phyloP scores from a whole-genome alignment of 2,329 filamentous ascomycete species.

The Scytalidium sp. region DNA sequence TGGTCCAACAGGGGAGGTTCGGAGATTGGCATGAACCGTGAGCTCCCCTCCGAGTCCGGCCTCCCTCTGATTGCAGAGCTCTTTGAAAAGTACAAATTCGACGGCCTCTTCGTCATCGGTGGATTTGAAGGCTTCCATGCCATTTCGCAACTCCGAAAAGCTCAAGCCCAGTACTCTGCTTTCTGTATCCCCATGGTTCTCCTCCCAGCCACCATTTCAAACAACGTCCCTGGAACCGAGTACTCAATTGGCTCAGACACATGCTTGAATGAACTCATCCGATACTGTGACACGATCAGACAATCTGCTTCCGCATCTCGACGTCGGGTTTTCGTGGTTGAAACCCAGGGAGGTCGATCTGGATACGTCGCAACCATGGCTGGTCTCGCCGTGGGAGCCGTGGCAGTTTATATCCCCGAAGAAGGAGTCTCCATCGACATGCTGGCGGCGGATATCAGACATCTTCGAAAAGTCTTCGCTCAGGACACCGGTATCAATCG shows the following conservation, averaged over 20 bases:
- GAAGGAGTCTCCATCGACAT: slow-evolving; percentile 93
- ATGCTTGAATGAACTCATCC: slow-evolving; percentile 89
- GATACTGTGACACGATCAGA: slow-evolving; percentile 96
- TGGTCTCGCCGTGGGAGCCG: slow-evolving; percentile 86
- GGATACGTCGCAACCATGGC: slow-evolving; percentile 92
- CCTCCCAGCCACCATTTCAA: slow-evolving; percentile 94
- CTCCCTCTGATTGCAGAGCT: slow-evolving; percentile 79
- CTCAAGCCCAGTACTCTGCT: slow-evolving; percentile 71
- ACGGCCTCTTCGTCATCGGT: slow-evolving; percentile 87
- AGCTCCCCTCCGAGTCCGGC: slow-evolving; percentile 80
- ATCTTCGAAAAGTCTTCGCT: slow-evolving; percentile 81
- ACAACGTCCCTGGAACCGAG: slow-evolving; percentile 97
- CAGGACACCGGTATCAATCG: slow-evolving; percentile 84
- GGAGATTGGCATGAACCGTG: slow-evolving; percentile 96
- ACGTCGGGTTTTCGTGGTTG: slow-evolving; percentile 93
- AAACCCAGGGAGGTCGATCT: slow-evolving; percentile 92
- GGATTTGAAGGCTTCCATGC: slow-evolving; percentile 97
- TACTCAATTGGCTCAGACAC: slow-evolving; percentile 97
- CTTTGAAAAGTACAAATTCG: slow-evolving; percentile 83
- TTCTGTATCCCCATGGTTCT: slow-evolving; percentile 92
- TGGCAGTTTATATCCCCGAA: slow-evolving; percentile 94
- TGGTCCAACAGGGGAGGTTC: slow-evolving; percentile 98
- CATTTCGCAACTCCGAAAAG: slow-evolving; percentile 81
- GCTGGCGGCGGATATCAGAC: slow-evolving; percentile 85
- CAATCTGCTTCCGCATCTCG: slow-evolving; percentile 94